Evolutionary conservation across 148 eudicot species (phyloP).

Genomic region (Chenopodium suecicum): DNA sequence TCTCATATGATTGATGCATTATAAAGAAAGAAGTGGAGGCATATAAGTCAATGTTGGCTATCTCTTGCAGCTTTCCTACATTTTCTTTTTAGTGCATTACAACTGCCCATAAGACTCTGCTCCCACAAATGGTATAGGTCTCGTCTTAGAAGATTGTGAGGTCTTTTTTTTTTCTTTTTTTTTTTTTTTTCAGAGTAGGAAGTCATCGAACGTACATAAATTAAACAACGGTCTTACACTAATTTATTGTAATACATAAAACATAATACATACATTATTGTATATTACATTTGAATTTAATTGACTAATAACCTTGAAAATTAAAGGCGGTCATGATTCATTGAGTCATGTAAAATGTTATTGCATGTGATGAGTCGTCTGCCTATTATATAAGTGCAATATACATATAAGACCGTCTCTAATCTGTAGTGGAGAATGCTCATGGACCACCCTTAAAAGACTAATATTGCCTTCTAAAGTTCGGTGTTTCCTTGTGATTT

Average conservation of each 20-base stretch:
- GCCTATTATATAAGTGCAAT: not conserved
- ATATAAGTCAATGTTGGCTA: constrained; percentile 19
- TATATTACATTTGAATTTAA: no score
- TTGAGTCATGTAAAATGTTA: no score
- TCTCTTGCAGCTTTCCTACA: constrained; percentile 15
- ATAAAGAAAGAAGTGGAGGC: constrained; percentile 10
- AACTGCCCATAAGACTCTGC: constrained; percentile 9
- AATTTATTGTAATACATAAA: no score
- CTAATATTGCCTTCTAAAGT: not conserved
- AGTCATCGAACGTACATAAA: not conserved
- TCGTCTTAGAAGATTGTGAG: not conserved
- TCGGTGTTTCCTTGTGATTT: not conserved
- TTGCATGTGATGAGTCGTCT: not conserved
- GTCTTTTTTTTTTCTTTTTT: no score
- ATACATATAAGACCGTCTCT: not conserved
- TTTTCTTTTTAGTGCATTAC: not conserved
- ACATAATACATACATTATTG: no score
- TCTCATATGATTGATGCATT: constrained; percentile 13
- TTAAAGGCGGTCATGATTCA: no score
- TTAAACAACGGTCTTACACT: no score
- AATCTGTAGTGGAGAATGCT: not conserved
- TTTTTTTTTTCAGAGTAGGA: no score
- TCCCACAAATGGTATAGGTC: constrained; percentile 7
- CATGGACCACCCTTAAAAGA: not conserved
- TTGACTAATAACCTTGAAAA: no score